Conservation (phyloP, 495 filamentous ascomycete genomes). For the Neurospora cerealis region DNA sequence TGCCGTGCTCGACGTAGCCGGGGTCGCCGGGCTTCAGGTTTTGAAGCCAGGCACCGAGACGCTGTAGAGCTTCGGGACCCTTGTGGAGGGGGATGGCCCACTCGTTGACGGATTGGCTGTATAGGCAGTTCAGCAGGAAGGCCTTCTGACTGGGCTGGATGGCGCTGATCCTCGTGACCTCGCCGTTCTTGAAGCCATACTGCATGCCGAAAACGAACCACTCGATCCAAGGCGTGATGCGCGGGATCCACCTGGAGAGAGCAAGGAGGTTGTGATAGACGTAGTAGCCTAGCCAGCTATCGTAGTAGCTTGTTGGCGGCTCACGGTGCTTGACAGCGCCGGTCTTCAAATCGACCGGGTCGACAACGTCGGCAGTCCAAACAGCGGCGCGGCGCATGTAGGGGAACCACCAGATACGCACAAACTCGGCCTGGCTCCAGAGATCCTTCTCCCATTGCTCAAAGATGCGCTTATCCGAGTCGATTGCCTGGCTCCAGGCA, state of each 20-base stretch:
- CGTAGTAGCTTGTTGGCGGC: slow-evolving; percentile 58
- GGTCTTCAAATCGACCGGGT: slow-evolving; percentile 39
- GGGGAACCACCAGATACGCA: slow-evolving; percentile 94
- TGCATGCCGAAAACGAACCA: slow-evolving; percentile 94
- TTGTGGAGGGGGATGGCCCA: slow-evolving; percentile 88
- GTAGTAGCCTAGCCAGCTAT: slow-evolving; percentile 68
- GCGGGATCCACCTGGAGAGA: slow-evolving; percentile 64
- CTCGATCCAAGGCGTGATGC: slow-evolving; percentile 75
- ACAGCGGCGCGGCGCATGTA: slow-evolving; percentile 78
- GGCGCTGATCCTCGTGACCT: slow-evolving; percentile 45
- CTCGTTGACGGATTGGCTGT: slow-evolving; percentile 94
- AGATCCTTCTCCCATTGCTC: slow-evolving; percentile 60
- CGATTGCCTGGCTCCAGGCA: slow-evolving; percentile 74
- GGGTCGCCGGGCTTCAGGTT: slow-evolving; percentile 39
- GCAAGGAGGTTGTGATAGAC: slow-evolving; percentile 85
- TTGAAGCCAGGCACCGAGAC: slow-evolving; percentile 79
- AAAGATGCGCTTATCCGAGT: slow-evolving; percentile 56
- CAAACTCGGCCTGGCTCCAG: slow-evolving; percentile 81
- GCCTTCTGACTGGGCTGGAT: slow-evolving; percentile 73
- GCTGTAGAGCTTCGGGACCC: slow-evolving; percentile 78
- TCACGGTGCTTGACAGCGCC: slow-evolving; percentile 34
- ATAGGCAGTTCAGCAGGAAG: slow-evolving; percentile 91
- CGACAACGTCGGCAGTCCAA: slow-evolving; percentile 62
- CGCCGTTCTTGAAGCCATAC: slow-evolving; percentile 72
- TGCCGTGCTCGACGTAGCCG: slow-evolving; percentile 50